These are phyloP conservation scores for Coprinopsis marcescibilis DNA, from an alignment of 768 basidiomycete species.

Conservation along the genomic window DNA sequence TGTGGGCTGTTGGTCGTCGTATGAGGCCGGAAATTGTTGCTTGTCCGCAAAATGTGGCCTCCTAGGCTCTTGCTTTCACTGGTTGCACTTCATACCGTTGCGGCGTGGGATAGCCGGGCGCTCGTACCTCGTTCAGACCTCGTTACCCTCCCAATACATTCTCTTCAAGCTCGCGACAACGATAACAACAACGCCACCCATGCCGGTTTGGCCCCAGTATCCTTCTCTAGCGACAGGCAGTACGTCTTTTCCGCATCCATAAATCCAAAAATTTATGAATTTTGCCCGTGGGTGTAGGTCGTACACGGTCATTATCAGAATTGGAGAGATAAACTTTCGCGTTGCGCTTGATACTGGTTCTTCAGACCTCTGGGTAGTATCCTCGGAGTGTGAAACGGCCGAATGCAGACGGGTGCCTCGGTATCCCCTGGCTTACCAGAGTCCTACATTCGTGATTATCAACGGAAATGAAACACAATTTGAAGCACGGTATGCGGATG, in stretches of 20 bases:
- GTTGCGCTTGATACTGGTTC: constrained; percentile 73
- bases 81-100: not conserved
- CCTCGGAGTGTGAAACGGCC: constrained; percentile 53
- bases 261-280: not conserved
- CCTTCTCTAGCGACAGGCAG: constrained; percentile 42
- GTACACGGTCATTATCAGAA: constrained; percentile 57
- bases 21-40: not conserved
- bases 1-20: too few species aligned
- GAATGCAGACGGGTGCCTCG: constrained; percentile 55
- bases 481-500: constrained; percentile 58
- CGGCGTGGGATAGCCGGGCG: constrained; percentile 13
- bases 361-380: constrained; percentile 65
- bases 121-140: constrained; percentile 19
- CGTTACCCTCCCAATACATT: constrained; percentile 16
- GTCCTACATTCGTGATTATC: constrained; percentile 57
- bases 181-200: constrained; percentile 25
- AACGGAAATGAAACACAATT: constrained; percentile 59
- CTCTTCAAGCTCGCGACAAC: constrained; percentile 11
- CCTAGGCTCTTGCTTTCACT: not conserved
- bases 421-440: constrained; percentile 64
- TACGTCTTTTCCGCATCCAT: constrained; percentile 22
- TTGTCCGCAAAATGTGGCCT: constrained; percentile 1
- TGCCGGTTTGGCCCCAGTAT: constrained; percentile 38
- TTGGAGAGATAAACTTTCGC: constrained; percentile 61
- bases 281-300: constrained; percentile 37